Evolutionary conservation across 257 asterid genomes (phyloP).

Genomic region (Paraleonurus japonicus): DNA sequence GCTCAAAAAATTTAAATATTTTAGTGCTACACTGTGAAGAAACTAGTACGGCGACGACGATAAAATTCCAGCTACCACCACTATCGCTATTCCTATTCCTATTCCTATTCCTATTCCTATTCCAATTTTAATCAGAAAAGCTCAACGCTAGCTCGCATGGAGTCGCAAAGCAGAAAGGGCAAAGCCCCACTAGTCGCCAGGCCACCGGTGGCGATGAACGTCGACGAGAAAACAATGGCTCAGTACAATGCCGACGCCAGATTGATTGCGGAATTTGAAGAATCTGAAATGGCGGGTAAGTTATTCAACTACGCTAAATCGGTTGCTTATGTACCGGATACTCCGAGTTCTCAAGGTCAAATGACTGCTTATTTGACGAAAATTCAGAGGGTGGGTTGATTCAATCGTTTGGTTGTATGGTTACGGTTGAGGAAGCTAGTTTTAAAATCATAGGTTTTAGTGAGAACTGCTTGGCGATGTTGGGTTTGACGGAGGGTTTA

Average conservation of each 20-base stretch:
- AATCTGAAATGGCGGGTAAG: background rate
- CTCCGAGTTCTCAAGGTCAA: background rate
- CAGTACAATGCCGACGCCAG: background rate
- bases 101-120: background rate
- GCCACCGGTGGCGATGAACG: background rate
- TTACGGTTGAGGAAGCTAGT: background rate
- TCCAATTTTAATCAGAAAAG: background rate
- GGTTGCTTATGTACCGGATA: background rate
- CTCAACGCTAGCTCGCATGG: background rate
- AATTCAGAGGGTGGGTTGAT: conserved; percentile 67
- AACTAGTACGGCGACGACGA: background rate
- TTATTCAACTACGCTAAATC: background rate
- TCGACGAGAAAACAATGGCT: background rate
- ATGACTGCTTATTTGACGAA: background rate
- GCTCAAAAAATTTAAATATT: too few relatives aligned
- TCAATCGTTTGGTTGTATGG: conserved; percentile 41
- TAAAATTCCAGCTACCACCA: background rate
- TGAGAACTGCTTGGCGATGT: background rate
- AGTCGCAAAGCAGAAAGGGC: background rate
- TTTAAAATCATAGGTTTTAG: background rate
- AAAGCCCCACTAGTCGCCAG: background rate
- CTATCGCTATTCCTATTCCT: background rate
- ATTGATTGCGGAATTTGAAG: background rate
- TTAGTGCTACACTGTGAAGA: too few relatives aligned
- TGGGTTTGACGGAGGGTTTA: conserved; percentile 21